Percentiles rank a stretch among this genome's conserved stretches.
These are phyloP conservation scores for Lactarius vividus DNA, from an alignment of 768 basidiomycete species.

Conservation along the genomic window DNA sequence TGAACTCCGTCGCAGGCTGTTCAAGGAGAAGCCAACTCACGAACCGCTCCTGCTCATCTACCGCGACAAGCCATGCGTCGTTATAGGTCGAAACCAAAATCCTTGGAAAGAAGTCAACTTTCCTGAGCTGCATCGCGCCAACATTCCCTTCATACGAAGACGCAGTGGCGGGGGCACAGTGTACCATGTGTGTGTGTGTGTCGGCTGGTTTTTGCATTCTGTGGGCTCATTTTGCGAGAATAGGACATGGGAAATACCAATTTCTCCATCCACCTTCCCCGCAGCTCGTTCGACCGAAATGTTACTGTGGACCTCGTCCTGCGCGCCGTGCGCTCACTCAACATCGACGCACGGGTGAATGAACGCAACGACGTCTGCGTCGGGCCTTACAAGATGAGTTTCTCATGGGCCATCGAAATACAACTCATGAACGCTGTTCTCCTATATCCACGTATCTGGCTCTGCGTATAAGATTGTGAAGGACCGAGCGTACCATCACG, in stretches of 20 bases:
- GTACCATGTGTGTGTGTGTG: constrained; percentile 72
- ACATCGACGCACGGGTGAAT: constrained; percentile 75
- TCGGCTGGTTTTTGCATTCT: background rate
- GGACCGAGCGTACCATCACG: constrained; percentile 92
- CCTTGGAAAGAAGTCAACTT: constrained; percentile 98
- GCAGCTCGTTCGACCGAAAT: constrained; percentile 74
- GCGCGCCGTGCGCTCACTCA: constrained; percentile 72
- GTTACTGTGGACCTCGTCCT: constrained; percentile 76
- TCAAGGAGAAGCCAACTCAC: constrained; percentile 66
- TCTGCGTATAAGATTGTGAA: constrained; percentile 96
- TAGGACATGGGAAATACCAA: constrained; percentile 98
- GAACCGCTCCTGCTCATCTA: constrained; percentile 83
- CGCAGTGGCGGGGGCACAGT: constrained; percentile 95
- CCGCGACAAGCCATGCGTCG: constrained; percentile 82
- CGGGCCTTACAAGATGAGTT: constrained; percentile 82
- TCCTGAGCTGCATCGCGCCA: constrained; percentile 44
- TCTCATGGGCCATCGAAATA: constrained; percentile 8
- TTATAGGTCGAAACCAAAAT: constrained; percentile 96
- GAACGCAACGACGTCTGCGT: constrained; percentile 92
- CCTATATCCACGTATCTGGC: constrained; percentile 74
- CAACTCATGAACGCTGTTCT: constrained; percentile 25
- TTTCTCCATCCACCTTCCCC: constrained; percentile 89
- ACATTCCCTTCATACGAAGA: constrained; percentile 76
- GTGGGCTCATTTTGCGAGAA: background rate
- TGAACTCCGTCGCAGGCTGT: constrained; percentile 55